phyloP scores from a whole-genome alignment of 495 filamentous ascomycete genomes.

The Beverwykella pulmonaria region DNA sequence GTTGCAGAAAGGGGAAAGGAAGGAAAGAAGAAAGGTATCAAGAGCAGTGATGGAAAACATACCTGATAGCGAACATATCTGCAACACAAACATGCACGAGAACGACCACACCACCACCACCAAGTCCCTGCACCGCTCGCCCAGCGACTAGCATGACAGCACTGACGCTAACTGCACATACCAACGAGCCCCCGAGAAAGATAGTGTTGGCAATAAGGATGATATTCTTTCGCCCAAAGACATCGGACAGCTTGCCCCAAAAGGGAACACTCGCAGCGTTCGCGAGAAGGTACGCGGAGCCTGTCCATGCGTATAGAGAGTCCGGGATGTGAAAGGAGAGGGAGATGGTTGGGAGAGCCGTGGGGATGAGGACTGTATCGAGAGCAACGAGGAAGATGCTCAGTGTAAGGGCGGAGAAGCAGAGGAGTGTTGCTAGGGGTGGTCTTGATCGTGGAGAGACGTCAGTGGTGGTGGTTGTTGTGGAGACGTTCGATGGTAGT shows the following conservation, averaged over 20 bases:
- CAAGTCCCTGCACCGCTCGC: slow-evolving; percentile 42
- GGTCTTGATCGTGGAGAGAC: not conserved
- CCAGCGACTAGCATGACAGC: slow-evolving; percentile 39
- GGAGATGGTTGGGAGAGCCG: slow-evolving; percentile 38
- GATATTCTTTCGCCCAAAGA: slow-evolving; percentile 42
- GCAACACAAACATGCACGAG: slow-evolving; percentile 39
- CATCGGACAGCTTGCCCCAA: slow-evolving; percentile 39
- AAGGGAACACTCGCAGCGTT: slow-evolving; percentile 31
- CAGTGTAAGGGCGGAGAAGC: slow-evolving; percentile 15
- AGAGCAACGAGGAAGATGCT: slow-evolving; percentile 39
- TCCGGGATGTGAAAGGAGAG: slow-evolving; percentile 29
- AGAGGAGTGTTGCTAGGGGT: slow-evolving; percentile 13
- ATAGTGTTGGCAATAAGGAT: slow-evolving; percentile 38
- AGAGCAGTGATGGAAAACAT: slow-evolving; percentile 7
- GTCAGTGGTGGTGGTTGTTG: not conserved
- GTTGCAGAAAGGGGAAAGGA: not conserved
- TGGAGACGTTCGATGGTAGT: slow-evolving; percentile 3
- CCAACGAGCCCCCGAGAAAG: slow-evolving; percentile 41
- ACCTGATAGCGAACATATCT: slow-evolving; percentile 36
- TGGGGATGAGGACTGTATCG: slow-evolving; percentile 36
- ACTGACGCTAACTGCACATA: slow-evolving; percentile 35
- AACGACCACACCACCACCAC: slow-evolving; percentile 41
- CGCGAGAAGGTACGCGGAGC: slow-evolving; percentile 35
- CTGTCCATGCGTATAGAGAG: slow-evolving; percentile 36
- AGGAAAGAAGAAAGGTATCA: not conserved